Evolutionary conservation across 495 filamentous ascomycete genomes (phyloP).

Genomic region (Penicillium pulvis): DNA sequence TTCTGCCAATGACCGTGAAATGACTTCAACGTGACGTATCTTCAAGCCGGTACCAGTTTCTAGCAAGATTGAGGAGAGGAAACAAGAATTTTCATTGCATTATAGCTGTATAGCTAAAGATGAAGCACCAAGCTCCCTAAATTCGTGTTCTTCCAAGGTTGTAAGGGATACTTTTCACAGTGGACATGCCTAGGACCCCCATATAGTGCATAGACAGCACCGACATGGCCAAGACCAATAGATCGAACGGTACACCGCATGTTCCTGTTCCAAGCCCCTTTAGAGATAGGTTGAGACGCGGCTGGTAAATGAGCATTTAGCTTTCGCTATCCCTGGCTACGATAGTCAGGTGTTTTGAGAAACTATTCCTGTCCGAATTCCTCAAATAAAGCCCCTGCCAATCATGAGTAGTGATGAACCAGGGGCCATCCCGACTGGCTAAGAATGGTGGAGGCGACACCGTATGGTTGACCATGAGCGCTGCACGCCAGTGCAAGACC

Average conservation of each 20-base stretch:
- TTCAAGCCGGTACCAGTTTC: not conserved
- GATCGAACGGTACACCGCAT: not conserved
- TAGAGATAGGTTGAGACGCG: not conserved
- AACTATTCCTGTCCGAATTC: not conserved
- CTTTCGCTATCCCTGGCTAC: slow-evolving; percentile 1
- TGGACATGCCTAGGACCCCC: not conserved
- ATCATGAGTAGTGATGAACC: not conserved
- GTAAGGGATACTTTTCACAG: too few relatives aligned
- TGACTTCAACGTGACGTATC: not conserved
- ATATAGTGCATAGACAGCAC: not conserved
- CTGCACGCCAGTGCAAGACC: slow-evolving; percentile 9
- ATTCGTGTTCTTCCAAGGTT: too few relatives aligned
- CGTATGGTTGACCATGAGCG: slow-evolving; percentile 9
- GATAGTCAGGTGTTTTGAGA: not conserved
- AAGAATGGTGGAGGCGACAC: not conserved
- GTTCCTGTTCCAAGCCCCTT: not conserved
- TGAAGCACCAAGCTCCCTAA: too few relatives aligned
- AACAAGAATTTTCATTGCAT: too few relatives aligned
- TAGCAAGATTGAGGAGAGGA: not conserved
- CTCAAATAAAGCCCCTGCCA: not conserved
- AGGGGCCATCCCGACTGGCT: not conserved
- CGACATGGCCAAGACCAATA: not conserved
- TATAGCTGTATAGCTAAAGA: too few relatives aligned
- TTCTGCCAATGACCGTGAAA: not conserved
- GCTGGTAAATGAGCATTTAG: slow-evolving; percentile 1